These are phyloP conservation scores for Stagonosporopsis tanaceti DNA, from an alignment of 2,329 filamentous ascomycete species.

Conservation along the genomic window DNA sequence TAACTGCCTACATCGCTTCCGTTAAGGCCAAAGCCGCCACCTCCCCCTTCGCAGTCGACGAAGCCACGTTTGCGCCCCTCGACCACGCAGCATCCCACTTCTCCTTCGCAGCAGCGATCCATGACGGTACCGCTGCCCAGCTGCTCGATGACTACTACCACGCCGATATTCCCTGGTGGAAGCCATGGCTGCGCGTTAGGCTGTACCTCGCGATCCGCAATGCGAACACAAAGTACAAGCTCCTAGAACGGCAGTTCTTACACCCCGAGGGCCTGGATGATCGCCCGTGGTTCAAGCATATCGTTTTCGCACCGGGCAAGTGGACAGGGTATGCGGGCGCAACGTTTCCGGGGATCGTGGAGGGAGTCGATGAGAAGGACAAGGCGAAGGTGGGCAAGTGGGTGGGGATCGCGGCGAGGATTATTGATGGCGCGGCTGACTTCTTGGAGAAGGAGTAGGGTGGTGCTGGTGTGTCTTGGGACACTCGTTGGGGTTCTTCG, in stretches of 20 bases:
- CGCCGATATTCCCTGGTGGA: slow-evolving; percentile 76
- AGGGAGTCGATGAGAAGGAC: slow-evolving; percentile 64
- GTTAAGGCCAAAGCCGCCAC: slow-evolving; percentile 48
- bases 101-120: slow-evolving; percentile 55
- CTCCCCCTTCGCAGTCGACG: slow-evolving; percentile 19
- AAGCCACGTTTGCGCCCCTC: slow-evolving; percentile 52
- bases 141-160: slow-evolving; percentile 58
- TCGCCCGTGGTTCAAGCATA: slow-evolving; percentile 90
- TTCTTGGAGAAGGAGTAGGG: slow-evolving; percentile 39
- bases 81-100: slow-evolving; percentile 60
- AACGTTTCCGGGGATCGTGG: slow-evolving; percentile 70
- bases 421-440: slow-evolving; percentile 46
- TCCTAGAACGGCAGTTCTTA: slow-evolving; percentile 81
- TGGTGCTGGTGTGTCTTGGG: neutral
- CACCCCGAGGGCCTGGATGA: slow-evolving; percentile 79
- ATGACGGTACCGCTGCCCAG: slow-evolving; percentile 61
- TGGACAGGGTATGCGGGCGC: slow-evolving; percentile 91
- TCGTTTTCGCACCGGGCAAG: slow-evolving; percentile 88
- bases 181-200: slow-evolving; percentile 71
- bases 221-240: slow-evolving; percentile 84
- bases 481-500: neutral
- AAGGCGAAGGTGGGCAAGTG: slow-evolving; percentile 49
- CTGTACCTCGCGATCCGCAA: slow-evolving; percentile 69
- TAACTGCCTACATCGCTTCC: slow-evolving; percentile 53
- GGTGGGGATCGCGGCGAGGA: slow-evolving; percentile 51